Evolutionary conservation across 495 filamentous ascomycete genomes (phyloP).

Genomic region (Lindgomyces ingoldianus): DNA sequence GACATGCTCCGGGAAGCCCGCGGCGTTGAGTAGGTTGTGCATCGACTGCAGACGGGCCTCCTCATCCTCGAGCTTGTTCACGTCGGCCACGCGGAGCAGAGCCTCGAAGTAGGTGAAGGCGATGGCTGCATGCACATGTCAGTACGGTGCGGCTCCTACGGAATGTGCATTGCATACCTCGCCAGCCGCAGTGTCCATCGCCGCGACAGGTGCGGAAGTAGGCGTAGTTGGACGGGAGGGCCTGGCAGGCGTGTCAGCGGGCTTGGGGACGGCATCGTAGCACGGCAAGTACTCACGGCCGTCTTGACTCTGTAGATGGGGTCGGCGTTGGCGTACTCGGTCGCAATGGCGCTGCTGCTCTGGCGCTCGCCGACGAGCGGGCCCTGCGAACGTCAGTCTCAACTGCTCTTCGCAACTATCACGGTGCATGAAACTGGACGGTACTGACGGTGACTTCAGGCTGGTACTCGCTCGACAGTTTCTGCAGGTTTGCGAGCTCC

Average conservation of each 20-base stretch:
- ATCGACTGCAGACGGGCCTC: conserved; percentile 68
- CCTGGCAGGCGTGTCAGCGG: background rate
- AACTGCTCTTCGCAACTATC: background rate
- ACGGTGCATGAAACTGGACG: background rate
- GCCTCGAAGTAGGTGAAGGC: conserved; percentile 92
- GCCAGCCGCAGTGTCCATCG: conserved; percentile 96
- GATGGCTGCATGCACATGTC: conserved; percentile 62
- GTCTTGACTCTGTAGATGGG: conserved; percentile 83
- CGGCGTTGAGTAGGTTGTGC: conserved; percentile 67
- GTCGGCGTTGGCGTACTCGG: conserved; percentile 91
- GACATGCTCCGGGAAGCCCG: conserved; percentile 64
- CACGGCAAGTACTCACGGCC: conserved; percentile 49
- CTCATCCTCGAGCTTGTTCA: conserved; percentile 66
- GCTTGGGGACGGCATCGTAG: background rate
- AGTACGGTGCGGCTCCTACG: conserved; percentile 30
- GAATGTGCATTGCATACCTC: conserved; percentile 61
- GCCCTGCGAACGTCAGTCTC: conserved; percentile 56
- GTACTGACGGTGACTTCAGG: conserved; percentile 45
- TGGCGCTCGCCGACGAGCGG: conserved; percentile 77
- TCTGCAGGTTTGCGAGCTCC: conserved; percentile 49
- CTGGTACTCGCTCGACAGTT: conserved; percentile 48
- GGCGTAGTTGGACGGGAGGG: conserved; percentile 77
- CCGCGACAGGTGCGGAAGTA: conserved; percentile 85
- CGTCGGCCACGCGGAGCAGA: conserved; percentile 66
- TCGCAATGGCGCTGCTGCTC: conserved; percentile 73